phyloP scores from a whole-genome alignment of 495 filamentous ascomycete species.

The Xylaria venustula region DNA sequence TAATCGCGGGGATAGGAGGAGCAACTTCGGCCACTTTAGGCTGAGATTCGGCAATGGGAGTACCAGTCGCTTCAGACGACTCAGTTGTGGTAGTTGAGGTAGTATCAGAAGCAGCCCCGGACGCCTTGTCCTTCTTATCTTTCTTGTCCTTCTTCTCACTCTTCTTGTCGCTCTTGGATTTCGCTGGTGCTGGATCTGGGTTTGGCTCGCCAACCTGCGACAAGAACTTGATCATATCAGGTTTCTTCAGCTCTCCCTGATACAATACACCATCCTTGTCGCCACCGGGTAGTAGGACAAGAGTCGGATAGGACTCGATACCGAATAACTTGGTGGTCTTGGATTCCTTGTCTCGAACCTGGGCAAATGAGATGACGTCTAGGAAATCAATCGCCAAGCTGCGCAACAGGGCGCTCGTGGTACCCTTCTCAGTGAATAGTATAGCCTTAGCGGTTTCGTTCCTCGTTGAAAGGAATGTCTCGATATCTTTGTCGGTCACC shows the following conservation, averaged over 20 bases:
- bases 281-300: conserved; percentile 78
- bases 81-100: conserved; percentile 34
- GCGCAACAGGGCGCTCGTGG: conserved; percentile 76
- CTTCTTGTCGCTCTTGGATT: conserved; percentile 52
- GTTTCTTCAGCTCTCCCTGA: conserved; percentile 83
- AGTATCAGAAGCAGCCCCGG: conserved; percentile 39
- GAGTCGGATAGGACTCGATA: conserved; percentile 71
- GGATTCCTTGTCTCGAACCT: conserved; percentile 81
- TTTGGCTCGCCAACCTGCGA: conserved; percentile 73
- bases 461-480: conserved; percentile 69
- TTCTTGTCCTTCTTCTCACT: conserved; percentile 52
- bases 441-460: conserved; percentile 82
- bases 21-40: conserved; percentile 50
- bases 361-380: conserved; percentile 76
- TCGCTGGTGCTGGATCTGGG: conserved; percentile 62
- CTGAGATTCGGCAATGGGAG: conserved; percentile 38
- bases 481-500: conserved; percentile 74
- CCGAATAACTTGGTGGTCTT: conserved; percentile 71
- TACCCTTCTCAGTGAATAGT: conserved; percentile 92
- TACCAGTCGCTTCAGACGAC: conserved; percentile 40
- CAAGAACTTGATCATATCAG: conserved; percentile 77
- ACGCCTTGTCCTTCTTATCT: conserved; percentile 46
- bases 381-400: conserved; percentile 88
- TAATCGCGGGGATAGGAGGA: conserved; percentile 51
- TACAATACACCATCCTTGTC: conserved; percentile 68